Percentiles rank a stretch among this genome's conserved stretches.
phyloP scores from a whole-genome alignment of 1,284 basidiomycete species.

The Omphalotus olearius region DNA sequence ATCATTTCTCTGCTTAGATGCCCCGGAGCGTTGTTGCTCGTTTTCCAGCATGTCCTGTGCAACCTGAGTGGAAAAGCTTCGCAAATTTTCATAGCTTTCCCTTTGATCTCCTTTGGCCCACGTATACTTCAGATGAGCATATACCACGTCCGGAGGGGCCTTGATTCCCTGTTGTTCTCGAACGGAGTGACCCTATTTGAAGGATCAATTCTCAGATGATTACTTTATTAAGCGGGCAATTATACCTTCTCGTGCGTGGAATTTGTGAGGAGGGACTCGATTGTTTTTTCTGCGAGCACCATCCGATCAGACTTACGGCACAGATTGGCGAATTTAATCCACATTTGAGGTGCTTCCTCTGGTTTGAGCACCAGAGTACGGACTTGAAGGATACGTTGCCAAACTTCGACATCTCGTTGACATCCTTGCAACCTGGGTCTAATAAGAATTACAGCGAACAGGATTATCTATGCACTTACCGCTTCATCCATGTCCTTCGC shows the following conservation, averaged over 20 bases:
- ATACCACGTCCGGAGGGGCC: constrained; percentile 94
- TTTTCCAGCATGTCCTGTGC: constrained; percentile 69
- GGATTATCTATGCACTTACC: constrained; percentile 42
- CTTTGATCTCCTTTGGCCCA: constrained; percentile 86
- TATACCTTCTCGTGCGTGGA: constrained; percentile 24
- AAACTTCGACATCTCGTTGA: constrained; percentile 98
- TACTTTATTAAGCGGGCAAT: not conserved
- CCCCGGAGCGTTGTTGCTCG: constrained; percentile 42
- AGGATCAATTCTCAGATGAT: constrained; percentile 4
- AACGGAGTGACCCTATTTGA: constrained; percentile 27
- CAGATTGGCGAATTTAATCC: constrained; percentile 69
- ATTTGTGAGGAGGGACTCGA: constrained; percentile 84
- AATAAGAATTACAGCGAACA: not conserved
- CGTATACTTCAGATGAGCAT: constrained; percentile 95
- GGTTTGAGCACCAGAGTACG: constrained; percentile 92
- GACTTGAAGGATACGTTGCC: constrained; percentile 97
- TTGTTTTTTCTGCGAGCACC: constrained; percentile 94
- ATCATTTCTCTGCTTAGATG: constrained; percentile 60
- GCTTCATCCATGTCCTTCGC: constrained; percentile 93
- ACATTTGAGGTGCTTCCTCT: constrained; percentile 94
- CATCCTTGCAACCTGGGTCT: constrained; percentile 83
- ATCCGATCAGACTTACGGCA: constrained; percentile 49
- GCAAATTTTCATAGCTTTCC: constrained; percentile 84
- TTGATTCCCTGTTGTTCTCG: constrained; percentile 58
- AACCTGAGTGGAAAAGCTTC: constrained; percentile 78